phyloP scores from a whole-genome alignment of 2,329 filamentous ascomycete genomes.

The Xylariomycetidae sp. region DNA sequence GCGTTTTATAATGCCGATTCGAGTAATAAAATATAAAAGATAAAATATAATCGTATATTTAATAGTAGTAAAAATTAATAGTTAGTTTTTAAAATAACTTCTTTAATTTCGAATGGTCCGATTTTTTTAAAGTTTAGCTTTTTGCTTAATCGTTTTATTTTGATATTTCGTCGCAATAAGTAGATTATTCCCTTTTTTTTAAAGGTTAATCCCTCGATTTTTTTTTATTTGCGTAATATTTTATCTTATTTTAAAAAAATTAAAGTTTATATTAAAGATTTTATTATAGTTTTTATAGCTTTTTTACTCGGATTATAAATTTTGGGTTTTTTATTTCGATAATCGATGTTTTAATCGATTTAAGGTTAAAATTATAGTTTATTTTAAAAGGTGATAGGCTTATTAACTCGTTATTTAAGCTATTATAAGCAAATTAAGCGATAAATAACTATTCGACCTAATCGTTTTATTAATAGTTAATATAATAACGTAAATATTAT shows the following conservation, averaged over 20 bases:
- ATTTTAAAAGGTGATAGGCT: slow-evolving; percentile 2
- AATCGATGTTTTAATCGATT: slow-evolving; percentile 4
- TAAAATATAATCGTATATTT: slow-evolving; percentile 4
- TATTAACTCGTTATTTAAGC: slow-evolving; percentile 5
- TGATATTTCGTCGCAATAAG: slow-evolving; percentile 3
- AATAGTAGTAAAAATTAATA: slow-evolving; percentile 3
- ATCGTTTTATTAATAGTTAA: no score
- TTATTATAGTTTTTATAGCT: slow-evolving; percentile 4
- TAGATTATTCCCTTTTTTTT: slow-evolving; percentile 6
- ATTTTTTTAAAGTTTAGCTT: slow-evolving; percentile 1
- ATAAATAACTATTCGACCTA: no score
- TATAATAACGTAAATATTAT: slow-evolving; percentile 7
- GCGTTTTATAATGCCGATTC: no score
- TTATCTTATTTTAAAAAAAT: slow-evolving; percentile 8
- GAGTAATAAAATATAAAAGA: slow-evolving; percentile 5
- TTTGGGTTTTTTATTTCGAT: slow-evolving; percentile 4
- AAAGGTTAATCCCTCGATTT: no score
- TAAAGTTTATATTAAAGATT: no score
- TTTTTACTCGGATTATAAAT: slow-evolving; percentile 3
- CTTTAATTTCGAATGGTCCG: no score
- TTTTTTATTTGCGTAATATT: no score
- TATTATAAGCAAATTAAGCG: no score
- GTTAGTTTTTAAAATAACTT: slow-evolving; percentile 6
- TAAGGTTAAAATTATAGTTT: slow-evolving; percentile 1
- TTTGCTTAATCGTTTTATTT: slow-evolving; percentile 3